Percentiles rank a stretch among this genome's conserved stretches.
phyloP scores from a whole-genome alignment of 1,139 yeast species.

The Candida glucosophila region DNA sequence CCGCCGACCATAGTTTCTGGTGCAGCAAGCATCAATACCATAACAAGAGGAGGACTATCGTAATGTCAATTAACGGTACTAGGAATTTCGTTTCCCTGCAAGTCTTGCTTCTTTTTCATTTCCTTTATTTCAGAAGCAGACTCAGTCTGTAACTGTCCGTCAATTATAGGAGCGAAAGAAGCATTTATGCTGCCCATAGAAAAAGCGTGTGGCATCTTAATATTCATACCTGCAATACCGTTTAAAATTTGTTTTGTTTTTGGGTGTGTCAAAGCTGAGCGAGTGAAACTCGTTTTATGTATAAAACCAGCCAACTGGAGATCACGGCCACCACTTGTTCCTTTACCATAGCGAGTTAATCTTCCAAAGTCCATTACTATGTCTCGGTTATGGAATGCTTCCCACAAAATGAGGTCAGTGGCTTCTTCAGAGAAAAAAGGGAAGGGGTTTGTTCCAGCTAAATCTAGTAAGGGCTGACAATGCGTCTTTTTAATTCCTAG shows the following conservation, averaged over 20 bases:
- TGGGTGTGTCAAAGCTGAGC: conserved; percentile 8
- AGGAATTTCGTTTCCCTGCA: too few relatives aligned
- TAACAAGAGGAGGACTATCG: conserved; percentile 24
- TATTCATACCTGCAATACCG: conserved; percentile 14
- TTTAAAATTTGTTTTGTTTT: conserved; percentile 13
- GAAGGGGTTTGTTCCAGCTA: conserved; percentile 23
- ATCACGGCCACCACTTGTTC: conserved; percentile 16
- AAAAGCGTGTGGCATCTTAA: conserved; percentile 17
- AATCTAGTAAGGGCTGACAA: conserved; percentile 13
- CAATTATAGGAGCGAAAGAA: too few relatives aligned
- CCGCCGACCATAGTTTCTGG: conserved; percentile 25
- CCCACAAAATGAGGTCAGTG: conserved; percentile 24
- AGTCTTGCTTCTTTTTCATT: too few relatives aligned
- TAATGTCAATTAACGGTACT: conserved; percentile 17
- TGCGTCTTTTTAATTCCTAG: conserved; percentile 20
- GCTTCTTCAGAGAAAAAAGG: conserved; percentile 24
- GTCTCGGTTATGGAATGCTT: conserved; percentile 14
- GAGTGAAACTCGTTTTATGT: conserved; percentile 16
- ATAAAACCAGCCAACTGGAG: conserved; percentile 24
- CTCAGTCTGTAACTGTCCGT: too few relatives aligned
- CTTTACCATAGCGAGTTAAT: conserved; percentile 17
- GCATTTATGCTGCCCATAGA: conserved; percentile 23
- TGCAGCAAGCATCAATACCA: conserved; percentile 25
- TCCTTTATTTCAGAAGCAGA: too few relatives aligned
- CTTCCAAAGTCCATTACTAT: conserved; percentile 16